A percentile compares a stretch with the other conserved stretches of the same genome.
Evolutionary conservation across 768 basidiomycete species (phyloP).

Genomic region (Mycena haematopus): DNA sequence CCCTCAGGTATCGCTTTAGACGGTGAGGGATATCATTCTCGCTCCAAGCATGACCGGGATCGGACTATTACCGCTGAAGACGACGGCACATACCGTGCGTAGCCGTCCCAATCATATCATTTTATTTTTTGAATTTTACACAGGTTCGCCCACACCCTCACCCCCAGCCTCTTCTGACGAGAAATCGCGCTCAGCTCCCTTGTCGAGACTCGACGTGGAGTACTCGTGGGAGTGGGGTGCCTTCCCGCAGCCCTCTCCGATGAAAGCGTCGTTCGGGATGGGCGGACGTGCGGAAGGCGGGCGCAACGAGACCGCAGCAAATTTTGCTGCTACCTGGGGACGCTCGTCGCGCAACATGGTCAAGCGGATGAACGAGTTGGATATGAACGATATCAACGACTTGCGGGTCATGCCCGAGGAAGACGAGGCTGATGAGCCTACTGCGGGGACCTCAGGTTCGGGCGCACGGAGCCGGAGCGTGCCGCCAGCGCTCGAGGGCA

Average conservation of each 20-base stretch:
- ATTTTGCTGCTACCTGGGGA: conserved; percentile 24
- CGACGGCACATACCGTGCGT: conserved; percentile 24
- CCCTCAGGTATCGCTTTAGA: conserved; percentile 78
- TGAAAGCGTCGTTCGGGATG: conserved; percentile 58
- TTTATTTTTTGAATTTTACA: neutral
- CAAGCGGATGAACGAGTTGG: conserved; percentile 17
- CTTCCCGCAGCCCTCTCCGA: conserved; percentile 82
- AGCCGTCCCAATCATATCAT: neutral
- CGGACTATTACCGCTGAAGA: conserved; percentile 46
- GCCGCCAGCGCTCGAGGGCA: conserved; percentile 58
- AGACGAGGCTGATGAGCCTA: conserved; percentile 34
- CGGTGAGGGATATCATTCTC: conserved; percentile 79
- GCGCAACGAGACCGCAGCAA: conserved; percentile 31
- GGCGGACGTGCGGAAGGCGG: conserved; percentile 44
- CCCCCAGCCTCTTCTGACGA: conserved; percentile 17
- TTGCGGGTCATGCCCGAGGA: conserved; percentile 31
- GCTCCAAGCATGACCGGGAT: conserved; percentile 46
- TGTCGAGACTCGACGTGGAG: conserved; percentile 43
- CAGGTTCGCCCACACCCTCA: conserved; percentile 35
- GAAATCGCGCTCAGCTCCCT: conserved; percentile 7
- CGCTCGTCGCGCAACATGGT: conserved; percentile 21
- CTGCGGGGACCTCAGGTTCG: conserved; percentile 38
- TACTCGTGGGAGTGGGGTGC: conserved; percentile 97
- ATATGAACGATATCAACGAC: neutral
- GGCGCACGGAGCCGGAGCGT: conserved; percentile 58